Evolutionary conservation across 495 filamentous ascomycete species (phyloP), one percentile per base, ranked within the genome.

Genomic region (Penicillium canariense): DNA sequence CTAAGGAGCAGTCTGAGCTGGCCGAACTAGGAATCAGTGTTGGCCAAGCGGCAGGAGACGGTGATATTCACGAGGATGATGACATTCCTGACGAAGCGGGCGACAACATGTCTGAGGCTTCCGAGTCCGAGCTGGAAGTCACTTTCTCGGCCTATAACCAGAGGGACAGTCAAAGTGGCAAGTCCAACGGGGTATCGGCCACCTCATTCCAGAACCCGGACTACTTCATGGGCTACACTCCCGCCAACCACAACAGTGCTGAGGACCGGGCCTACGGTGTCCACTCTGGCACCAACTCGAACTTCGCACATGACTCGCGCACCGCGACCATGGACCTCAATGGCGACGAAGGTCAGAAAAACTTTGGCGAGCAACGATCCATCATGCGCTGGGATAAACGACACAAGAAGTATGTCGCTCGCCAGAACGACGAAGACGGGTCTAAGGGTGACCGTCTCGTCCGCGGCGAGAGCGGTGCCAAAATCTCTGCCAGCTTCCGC

Each of bases 311-410:
- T 56, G 90, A 87, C 0, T 92, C 95, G 3, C 83, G 90, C 59
- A 82, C 78, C 59, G 88, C 84, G 2, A 87, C 89, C 27, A 93
- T 98, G 87, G 93, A 98, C 67, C 82, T 98, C 3, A 84, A 77
- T 28, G 88, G 87, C 58, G 90, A 96, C 71, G 94, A 97, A 51
- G 87, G 88, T 7, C 81, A 80, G 35, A 87, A 85, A 52, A 77
- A 79, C 9, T 92, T 95, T 65, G 91, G 78, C 35, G 84, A 88
- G 61, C 83, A 88, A 1, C 81, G 83, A 18, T 78, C 84, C 32
- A 83, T 85, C 42, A 83, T 94, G 84, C 84, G 92, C 50, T 98
- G 94, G 94, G 94, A 98, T 76, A 96, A 96, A 81, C 92, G 94
- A 63, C 82, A 85, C 61, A 93, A 88, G 73, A 97, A 97, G 73